These are phyloP conservation scores for Tieghemostelium lacteum DNA, from an alignment of 78 protist genomes.

Conservation along the genomic window DNA sequence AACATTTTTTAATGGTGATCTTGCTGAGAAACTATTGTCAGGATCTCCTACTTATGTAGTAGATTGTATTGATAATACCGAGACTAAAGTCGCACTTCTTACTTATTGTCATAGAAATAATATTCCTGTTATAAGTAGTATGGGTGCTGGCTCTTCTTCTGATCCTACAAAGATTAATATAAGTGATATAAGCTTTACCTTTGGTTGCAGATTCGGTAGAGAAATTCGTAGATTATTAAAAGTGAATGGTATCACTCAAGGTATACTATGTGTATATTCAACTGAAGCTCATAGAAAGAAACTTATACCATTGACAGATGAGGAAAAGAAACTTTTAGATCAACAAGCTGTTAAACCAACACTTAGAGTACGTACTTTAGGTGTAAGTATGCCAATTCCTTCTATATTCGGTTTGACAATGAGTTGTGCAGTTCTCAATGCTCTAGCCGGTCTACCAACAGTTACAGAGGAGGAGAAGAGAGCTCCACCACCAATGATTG, in stretches of 20 bases:
- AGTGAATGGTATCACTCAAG: conserved; percentile 32
- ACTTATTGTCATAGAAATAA: conserved; percentile 40
- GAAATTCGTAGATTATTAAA: conserved; percentile 7
- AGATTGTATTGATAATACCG: conserved; percentile 84
- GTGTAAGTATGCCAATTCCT: conserved; percentile 70
- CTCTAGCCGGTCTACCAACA: conserved; percentile 28
- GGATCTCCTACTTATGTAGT: conserved; percentile 81
- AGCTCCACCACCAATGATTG: conserved; percentile 38
- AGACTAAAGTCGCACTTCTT: conserved; percentile 77
- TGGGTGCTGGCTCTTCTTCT: conserved; percentile 87
- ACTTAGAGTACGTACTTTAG: conserved; percentile 44
- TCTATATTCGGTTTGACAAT: conserved; percentile 52
- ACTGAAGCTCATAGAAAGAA: conserved; percentile 34
- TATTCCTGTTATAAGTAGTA: conserved; percentile 59
- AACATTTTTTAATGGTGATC: conserved; percentile 50
- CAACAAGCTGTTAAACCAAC: conserved; percentile 47
- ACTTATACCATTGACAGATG: conserved; percentile 52
- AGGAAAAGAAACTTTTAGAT: conserved; percentile 21
- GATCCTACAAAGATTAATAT: conserved; percentile 75
- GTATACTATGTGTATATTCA: conserved; percentile 49
- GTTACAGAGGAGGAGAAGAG: conserved; percentile 23
- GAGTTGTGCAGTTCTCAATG: conserved; percentile 35
- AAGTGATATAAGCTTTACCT: conserved; percentile 26
- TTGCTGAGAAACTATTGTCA: conserved; percentile 24
- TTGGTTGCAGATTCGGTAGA: conserved; percentile 37